These are phyloP conservation scores for Sporothrix protearum DNA, from an alignment of 2,329 filamentous ascomycete genomes.

Conservation along the genomic window DNA sequence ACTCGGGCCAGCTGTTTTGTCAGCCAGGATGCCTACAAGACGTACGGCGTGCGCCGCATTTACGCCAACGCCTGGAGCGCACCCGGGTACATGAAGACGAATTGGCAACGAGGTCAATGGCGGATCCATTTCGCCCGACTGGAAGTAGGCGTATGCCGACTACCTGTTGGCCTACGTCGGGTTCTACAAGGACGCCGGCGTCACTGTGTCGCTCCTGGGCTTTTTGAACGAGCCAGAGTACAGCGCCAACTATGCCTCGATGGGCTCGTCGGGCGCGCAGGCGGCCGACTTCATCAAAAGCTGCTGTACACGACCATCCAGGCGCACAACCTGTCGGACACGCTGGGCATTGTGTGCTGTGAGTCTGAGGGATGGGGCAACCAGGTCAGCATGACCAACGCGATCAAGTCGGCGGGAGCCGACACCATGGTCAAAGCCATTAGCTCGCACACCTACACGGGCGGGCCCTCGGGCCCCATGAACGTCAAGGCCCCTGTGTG, in stretches of 20 bases:
- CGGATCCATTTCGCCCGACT: constrained; percentile 39
- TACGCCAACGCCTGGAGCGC: constrained; percentile 48
- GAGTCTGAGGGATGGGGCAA: constrained; percentile 42
- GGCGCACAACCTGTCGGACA: constrained; percentile 28
- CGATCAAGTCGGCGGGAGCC: constrained; percentile 36
- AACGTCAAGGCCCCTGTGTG: constrained; percentile 45
- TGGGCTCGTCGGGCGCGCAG: constrained; percentile 73
- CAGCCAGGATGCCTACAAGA: constrained; percentile 44
- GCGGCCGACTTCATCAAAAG: constrained; percentile 50
- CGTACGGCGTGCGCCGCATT: constrained; percentile 35
- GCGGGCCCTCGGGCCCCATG: constrained; percentile 40
- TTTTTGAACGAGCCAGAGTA: constrained; percentile 48
- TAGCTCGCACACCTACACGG: constrained; percentile 43
- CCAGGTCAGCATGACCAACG: constrained; percentile 38
- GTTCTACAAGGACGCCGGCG: constrained; percentile 43
- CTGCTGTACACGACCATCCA: constrained; percentile 44
- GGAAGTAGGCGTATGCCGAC: constrained; percentile 48
- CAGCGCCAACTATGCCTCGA: constrained; percentile 42
- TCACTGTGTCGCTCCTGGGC: constrained; percentile 46
- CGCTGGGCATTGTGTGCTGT: constrained; percentile 40
- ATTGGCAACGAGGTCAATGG: constrained; percentile 36
- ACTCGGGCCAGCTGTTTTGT: constrained; percentile 52
- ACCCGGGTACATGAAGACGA: constrained; percentile 48
- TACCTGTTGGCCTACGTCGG: constrained; percentile 48
- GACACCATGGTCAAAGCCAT: constrained; percentile 37